Conservation (phyloP, 2,329 filamentous ascomycete species). For the Parafenestella ontariensis region DNA sequence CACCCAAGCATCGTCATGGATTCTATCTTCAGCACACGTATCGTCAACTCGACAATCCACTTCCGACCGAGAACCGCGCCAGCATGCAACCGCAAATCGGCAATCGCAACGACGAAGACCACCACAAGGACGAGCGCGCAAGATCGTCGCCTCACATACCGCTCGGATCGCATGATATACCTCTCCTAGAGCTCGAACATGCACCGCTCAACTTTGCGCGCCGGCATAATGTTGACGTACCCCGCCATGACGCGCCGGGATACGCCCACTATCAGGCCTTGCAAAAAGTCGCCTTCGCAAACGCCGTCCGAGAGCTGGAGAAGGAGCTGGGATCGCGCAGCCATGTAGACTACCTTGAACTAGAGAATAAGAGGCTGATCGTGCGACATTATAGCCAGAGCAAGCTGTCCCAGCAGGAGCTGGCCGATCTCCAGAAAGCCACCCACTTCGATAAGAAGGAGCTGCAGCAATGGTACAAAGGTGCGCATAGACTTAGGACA, state of each 20-base stretch:
- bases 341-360: constrained; percentile 27
- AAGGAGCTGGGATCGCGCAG: constrained; percentile 31
- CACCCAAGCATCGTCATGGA: constrained; percentile 13
- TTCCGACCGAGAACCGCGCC: constrained; percentile 10
- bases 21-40: constrained; percentile 2
- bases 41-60: constrained; percentile 1
- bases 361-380: constrained; percentile 44
- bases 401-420: constrained; percentile 96
- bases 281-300: constrained; percentile 33
- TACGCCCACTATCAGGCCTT: constrained; percentile 34
- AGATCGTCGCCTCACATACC: constrained; percentile 17
- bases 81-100: constrained; percentile 15
- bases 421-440: constrained; percentile 91
- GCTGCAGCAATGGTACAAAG: constrained; percentile 99
- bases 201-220: constrained; percentile 43
- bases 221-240: constrained; percentile 28
- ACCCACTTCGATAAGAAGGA: constrained; percentile 99
- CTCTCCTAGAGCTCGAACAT: constrained; percentile 30
- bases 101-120: constrained; percentile 7
- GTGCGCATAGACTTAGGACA: constrained; percentile 58
- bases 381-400: constrained; percentile 74
- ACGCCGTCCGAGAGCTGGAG: constrained; percentile 31
- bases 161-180: constrained; percentile 24
- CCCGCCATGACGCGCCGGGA: constrained; percentile 31
- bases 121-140: constrained; percentile 7